phyloP scores from a whole-genome alignment of 768 basidiomycete species.

The Tylopilus balloui region DNA sequence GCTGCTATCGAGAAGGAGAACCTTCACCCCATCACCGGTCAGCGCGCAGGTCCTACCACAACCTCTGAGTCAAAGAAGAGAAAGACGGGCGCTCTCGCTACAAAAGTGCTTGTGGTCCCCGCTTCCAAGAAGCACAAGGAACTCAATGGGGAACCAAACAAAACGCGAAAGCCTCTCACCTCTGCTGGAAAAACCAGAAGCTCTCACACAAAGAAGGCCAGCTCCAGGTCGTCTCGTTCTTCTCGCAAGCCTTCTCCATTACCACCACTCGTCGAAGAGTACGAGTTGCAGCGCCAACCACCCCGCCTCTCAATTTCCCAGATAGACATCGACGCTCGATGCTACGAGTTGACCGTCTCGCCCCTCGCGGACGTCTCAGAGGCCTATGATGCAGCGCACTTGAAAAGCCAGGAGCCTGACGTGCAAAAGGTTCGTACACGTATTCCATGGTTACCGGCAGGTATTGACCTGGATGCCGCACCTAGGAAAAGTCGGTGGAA shows the following conservation, averaged over 20 bases:
- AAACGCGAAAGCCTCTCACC: conserved; percentile 46
- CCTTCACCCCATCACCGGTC: conserved; percentile 68
- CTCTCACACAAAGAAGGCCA: conserved; percentile 38
- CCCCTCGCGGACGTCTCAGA: conserved; percentile 73
- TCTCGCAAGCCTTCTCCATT: conserved; percentile 52
- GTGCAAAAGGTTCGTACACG: conserved; percentile 45
- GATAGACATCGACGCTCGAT: conserved; percentile 61
- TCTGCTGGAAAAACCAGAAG: conserved; percentile 22
- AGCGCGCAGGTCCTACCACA: conserved; percentile 42
- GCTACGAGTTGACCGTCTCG: conserved; percentile 74
- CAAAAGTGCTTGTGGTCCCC: conserved; percentile 41
- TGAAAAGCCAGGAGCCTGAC: conserved; percentile 38
- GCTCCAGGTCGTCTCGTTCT: conserved; percentile 29
- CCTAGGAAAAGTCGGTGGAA: conserved; percentile 51
- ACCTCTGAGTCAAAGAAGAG: conserved; percentile 52
- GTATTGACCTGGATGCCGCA: not conserved
- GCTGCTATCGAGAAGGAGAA: conserved; percentile 70
- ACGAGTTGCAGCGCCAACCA: conserved; percentile 30
- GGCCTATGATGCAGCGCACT: conserved; percentile 52
- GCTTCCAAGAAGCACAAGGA: conserved; percentile 43
- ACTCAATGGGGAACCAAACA: conserved; percentile 50
- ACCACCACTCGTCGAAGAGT: conserved; percentile 57
- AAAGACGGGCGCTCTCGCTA: conserved; percentile 55
- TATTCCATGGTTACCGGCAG: not conserved
- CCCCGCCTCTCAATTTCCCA: conserved; percentile 38